Conservation (phyloP, 2,329 filamentous ascomycete genomes). For the Colletotrichum sp. region DNA sequence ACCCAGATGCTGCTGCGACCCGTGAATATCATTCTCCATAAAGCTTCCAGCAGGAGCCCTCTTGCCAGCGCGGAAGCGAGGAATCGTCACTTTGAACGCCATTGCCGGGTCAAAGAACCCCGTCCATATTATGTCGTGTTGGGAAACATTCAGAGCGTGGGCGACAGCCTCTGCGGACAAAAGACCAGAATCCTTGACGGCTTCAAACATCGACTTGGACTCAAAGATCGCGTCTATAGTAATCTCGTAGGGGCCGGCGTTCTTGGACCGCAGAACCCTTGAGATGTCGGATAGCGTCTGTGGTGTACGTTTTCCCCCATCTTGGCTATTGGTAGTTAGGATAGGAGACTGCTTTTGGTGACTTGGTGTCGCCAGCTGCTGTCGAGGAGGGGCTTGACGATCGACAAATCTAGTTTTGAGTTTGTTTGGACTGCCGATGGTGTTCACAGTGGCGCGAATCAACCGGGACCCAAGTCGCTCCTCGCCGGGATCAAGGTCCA, state of each 20-base stretch:
- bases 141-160: slow-evolving; percentile 28
- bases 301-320: not conserved
- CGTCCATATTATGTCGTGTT: slow-evolving; percentile 37
- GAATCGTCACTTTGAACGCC: slow-evolving; percentile 52
- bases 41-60: not conserved
- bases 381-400: accelerated
- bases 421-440: not conserved
- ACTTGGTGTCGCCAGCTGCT: not conserved
- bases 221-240: slow-evolving; percentile 50
- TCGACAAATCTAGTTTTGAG: accelerated
- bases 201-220: slow-evolving; percentile 32
- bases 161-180: slow-evolving; percentile 39
- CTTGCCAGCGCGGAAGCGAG: not conserved
- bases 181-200: slow-evolving; percentile 38
- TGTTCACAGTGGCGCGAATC: not conserved
- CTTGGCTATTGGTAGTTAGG: not conserved
- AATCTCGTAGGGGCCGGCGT: not conserved
- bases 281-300: not conserved
- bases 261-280: not conserved
- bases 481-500: not conserved
- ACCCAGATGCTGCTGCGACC: slow-evolving; percentile 10
- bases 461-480: not conserved
- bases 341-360: not conserved
- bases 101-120: slow-evolving; percentile 49
- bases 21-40: slow-evolving; percentile 9